A percentile compares a stretch with the other conserved stretches of the same genome.
These are phyloP conservation scores for Cardiospermum halicacabum DNA, from an alignment of 345 rosid species.

Conservation along the genomic window DNA sequence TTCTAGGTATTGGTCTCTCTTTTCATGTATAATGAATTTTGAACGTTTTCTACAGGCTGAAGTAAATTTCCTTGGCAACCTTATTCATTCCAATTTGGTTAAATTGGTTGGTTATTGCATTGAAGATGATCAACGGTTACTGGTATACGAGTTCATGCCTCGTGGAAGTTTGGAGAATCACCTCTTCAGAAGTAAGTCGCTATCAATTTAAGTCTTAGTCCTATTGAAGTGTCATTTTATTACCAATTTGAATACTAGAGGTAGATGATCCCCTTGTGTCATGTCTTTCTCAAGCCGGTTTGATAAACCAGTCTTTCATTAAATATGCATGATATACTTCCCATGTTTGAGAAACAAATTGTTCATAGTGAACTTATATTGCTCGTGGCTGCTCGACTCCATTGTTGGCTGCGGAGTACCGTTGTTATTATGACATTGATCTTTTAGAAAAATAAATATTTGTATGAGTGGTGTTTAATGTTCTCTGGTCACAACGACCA, in stretches of 20 bases:
- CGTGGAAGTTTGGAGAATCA: slow-evolving; percentile 86
- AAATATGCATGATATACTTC: too few relatives aligned
- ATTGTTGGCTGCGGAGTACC: neutral
- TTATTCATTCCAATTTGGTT: slow-evolving; percentile 67
- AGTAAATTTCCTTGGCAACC: slow-evolving; percentile 73
- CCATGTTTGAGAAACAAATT: neutral
- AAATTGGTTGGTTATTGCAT: slow-evolving; percentile 76
- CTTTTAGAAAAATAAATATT: neutral
- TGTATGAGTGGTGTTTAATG: slow-evolving; percentile 22
- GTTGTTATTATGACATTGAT: neutral
- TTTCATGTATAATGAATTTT: neutral
- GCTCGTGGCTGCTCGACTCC: neutral
- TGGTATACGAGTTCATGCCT: slow-evolving; percentile 75
- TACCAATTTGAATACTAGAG: neutral
- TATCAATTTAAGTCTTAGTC: neutral
- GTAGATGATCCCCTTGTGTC: neutral
- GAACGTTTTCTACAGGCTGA: slow-evolving; percentile 51
- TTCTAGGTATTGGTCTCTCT: slow-evolving; percentile 10
- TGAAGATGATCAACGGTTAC: slow-evolving; percentile 71
- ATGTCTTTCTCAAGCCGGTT: neutral
- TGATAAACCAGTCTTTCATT: neutral
- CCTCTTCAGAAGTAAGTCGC: slow-evolving; percentile 70
- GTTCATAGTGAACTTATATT: neutral
- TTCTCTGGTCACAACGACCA: slow-evolving; percentile 33
- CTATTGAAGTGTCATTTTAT: neutral